Evolutionary conservation across 495 filamentous ascomycete species (phyloP).

Genomic region (Cairneyella variabilis): DNA sequence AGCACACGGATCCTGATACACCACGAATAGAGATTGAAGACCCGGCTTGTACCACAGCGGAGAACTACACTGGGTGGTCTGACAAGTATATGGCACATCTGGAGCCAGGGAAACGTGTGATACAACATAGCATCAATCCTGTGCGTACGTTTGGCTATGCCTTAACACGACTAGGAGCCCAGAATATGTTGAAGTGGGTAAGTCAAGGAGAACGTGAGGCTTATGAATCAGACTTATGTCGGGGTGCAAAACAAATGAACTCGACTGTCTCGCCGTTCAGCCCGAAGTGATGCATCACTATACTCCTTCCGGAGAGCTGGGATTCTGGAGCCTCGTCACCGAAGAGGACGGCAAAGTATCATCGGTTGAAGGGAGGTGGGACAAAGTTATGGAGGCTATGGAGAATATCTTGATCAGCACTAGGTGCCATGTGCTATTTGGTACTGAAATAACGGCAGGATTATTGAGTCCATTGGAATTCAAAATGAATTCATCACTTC

Average conservation of each 20-base stretch:
- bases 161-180: not conserved
- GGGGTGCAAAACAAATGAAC: slow-evolving; percentile 15
- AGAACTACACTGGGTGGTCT: not conserved
- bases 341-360: slow-evolving; percentile 19
- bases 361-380: slow-evolving; percentile 16
- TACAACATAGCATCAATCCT: not conserved
- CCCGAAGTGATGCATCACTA: slow-evolving; percentile 28
- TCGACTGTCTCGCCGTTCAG: slow-evolving; percentile 24
- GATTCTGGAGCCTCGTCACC: slow-evolving; percentile 19
- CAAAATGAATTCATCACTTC: no score
- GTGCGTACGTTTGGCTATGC: not conserved
- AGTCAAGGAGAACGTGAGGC: not conserved
- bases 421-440: slow-evolving; percentile 24
- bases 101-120: not conserved
- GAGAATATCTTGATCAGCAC: slow-evolving; percentile 26
- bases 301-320: slow-evolving; percentile 16
- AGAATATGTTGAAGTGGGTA: not conserved
- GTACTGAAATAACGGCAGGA: no score
- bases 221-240: slow-evolving; percentile 14
- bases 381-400: slow-evolving; percentile 20
- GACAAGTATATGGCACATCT: not conserved
- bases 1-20: not conserved
- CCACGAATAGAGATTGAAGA: not conserved
- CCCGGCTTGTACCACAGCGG: not conserved
- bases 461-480: no score